Percentiles rank a stretch among this genome's conserved stretches.
phyloP scores from a whole-genome alignment of 1,284 basidiomycete genomes.

The Phaffia rhodozyma region DNA sequence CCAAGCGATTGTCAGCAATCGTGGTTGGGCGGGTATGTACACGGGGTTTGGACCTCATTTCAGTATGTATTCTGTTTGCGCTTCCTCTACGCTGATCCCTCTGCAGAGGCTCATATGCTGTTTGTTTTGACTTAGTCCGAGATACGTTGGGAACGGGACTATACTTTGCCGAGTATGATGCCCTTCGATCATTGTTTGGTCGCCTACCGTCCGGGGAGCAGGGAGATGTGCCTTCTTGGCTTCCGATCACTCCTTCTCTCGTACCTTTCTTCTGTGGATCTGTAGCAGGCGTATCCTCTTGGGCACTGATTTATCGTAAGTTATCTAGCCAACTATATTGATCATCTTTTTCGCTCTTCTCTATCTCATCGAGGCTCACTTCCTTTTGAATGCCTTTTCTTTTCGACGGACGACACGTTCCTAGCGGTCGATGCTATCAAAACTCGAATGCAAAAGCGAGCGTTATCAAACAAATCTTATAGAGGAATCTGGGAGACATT shows the following conservation, averaged over 20 bases:
- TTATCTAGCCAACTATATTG: neutral
- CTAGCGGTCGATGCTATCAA: slow-evolving; percentile 52
- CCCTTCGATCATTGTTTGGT: slow-evolving; percentile 62
- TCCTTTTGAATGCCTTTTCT: neutral
- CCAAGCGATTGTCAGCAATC: slow-evolving; percentile 3
- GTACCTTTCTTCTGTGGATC: slow-evolving; percentile 78
- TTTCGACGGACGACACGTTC: slow-evolving; percentile 4
- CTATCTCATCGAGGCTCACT: slow-evolving; percentile 41
- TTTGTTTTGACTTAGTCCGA: slow-evolving; percentile 42
- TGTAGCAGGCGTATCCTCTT: slow-evolving; percentile 62
- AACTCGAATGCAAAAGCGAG: slow-evolving; percentile 81
- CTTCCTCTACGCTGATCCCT: slow-evolving; percentile 18
- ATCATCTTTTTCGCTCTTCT: neutral
- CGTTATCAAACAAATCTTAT: slow-evolving; percentile 59
- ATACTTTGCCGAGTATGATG: slow-evolving; percentile 80
- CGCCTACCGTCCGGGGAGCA: slow-evolving; percentile 59
- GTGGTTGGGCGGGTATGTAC: slow-evolving; percentile 47
- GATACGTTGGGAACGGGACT: slow-evolving; percentile 70
- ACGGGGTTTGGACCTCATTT: slow-evolving; percentile 74
- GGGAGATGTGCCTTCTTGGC: slow-evolving; percentile 58
- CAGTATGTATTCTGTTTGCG: slow-evolving; percentile 36
- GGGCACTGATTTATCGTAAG: slow-evolving; percentile 14
- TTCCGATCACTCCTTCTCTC: slow-evolving; percentile 59
- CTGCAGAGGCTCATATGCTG: neutral
- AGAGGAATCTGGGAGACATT: slow-evolving; percentile 61